These are phyloP conservation scores for Annona squamosa DNA, from an alignment of 164 flowering plant genomes.

Conservation along the genomic window DNA sequence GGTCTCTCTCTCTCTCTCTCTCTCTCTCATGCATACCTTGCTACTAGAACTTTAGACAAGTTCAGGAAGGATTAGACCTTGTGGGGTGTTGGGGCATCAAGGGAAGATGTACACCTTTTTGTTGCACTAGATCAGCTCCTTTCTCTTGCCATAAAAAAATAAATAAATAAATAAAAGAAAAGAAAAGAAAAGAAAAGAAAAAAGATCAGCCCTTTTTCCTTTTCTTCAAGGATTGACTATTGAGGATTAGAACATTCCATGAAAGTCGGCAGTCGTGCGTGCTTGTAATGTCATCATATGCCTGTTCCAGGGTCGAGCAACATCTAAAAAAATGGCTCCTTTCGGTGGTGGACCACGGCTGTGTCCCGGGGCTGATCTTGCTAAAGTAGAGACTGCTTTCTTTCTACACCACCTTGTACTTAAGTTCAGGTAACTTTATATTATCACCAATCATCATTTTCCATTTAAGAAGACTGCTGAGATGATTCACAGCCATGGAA, in stretches of 20 bases:
- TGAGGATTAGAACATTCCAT: neutral
- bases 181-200: too few species aligned
- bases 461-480: neutral
- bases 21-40: too few species aligned
- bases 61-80: too few species aligned
- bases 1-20: too few species aligned
- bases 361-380: constrained; percentile 84
- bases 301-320: constrained; percentile 32
- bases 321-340: constrained; percentile 37
- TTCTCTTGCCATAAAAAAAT: too few species aligned
- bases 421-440: constrained; percentile 43
- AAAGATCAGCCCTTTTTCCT: too few species aligned
- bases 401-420: constrained; percentile 89
- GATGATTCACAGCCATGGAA: neutral
- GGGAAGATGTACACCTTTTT: too few species aligned
- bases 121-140: too few species aligned
- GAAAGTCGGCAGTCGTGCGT: neutral
- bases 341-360: constrained; percentile 72
- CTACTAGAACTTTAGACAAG: too few species aligned
- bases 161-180: too few species aligned
- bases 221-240: too few species aligned
- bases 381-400: constrained; percentile 55
- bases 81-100: too few species aligned
- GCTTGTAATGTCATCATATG: constrained; percentile 1
- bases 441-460: neutral